These are phyloP conservation scores for Simmondsia chinensis DNA, from an alignment of 148 eudicot species.

Conservation along the genomic window DNA sequence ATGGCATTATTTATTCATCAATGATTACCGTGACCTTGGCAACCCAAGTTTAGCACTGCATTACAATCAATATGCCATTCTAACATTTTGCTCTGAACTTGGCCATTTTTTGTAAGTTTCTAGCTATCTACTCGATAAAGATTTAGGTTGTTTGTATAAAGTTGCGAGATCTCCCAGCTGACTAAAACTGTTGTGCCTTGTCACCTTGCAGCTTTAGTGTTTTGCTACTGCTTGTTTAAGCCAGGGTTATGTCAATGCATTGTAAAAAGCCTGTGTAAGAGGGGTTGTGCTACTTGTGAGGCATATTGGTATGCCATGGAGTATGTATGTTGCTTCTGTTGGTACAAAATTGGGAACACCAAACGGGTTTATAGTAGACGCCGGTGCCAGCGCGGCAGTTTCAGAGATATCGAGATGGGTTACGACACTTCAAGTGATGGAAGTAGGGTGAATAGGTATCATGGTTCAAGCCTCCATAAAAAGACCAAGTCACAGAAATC, in stretches of 20 bases:
- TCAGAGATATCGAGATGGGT: slow-evolving; percentile 27
- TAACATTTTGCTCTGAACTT: no score
- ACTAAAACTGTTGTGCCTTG: background rate
- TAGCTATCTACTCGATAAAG: no score
- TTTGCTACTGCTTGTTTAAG: slow-evolving; percentile 26
- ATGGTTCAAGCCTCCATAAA: slow-evolving; percentile 5
- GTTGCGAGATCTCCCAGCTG: no score
- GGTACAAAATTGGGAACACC: slow-evolving; percentile 27
- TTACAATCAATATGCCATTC: no score
- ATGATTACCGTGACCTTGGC: no score
- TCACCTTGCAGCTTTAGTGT: slow-evolving; percentile 20
- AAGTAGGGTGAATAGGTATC: background rate
- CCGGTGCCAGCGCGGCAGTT: background rate
- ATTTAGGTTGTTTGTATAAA: no score
- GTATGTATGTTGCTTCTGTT: slow-evolving; percentile 25
- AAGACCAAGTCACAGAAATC: slow-evolving; percentile 12
- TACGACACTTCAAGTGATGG: slow-evolving; percentile 8
- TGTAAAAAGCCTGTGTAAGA: slow-evolving; percentile 26
- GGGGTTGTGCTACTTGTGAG: slow-evolving; percentile 39
- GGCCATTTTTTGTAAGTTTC: no score
- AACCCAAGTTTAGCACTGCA: no score
- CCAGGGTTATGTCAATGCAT: slow-evolving; percentile 41
- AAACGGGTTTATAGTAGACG: slow-evolving; percentile 27
- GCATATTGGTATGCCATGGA: slow-evolving; percentile 23
- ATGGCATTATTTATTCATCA: no score